These are phyloP conservation scores for Akanthomyces lecanii DNA, from an alignment of 2,329 filamentous ascomycete species.

Conservation along the genomic window DNA sequence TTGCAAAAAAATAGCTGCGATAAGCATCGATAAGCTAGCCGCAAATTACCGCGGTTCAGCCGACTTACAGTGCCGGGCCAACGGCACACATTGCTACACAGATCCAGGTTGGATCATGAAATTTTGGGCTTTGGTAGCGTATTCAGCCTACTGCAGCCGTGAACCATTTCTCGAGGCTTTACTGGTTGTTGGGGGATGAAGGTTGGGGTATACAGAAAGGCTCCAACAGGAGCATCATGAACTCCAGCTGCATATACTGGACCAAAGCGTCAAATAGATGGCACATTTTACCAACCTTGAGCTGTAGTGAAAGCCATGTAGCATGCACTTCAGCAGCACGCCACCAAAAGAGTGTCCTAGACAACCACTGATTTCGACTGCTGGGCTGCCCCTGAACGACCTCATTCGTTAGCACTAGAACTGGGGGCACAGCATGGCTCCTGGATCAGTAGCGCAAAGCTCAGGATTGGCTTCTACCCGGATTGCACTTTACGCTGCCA, in stretches of 20 bases:
- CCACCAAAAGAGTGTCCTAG: too few species aligned
- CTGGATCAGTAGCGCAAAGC: neutral
- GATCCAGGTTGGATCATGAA: neutral
- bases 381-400: neutral
- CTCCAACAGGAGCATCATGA: neutral
- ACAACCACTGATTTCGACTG: too few species aligned
- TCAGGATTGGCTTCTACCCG: neutral
- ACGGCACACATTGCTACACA: neutral
- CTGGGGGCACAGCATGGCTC: neutral
- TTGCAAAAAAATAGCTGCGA: conserved; percentile 15
- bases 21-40: conserved; percentile 13
- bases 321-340: too few species aligned
- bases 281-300: too few species aligned
- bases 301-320: too few species aligned
- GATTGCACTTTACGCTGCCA: neutral
- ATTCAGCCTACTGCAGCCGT: neutral
- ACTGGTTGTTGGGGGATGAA: neutral
- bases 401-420: neutral
- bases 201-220: too few species aligned
- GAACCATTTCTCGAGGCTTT: neutral
- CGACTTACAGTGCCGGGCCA: conserved; percentile 4
- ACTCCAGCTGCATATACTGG: neutral
- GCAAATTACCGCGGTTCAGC: conserved; percentile 12
- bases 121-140: neutral
- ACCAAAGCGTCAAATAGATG: neutral